Percentiles rank a stretch among this genome's conserved stretches.
These are phyloP conservation scores for Saitozyma sp. DNA, from an alignment of 768 basidiomycete genomes.

Conservation along the genomic window DNA sequence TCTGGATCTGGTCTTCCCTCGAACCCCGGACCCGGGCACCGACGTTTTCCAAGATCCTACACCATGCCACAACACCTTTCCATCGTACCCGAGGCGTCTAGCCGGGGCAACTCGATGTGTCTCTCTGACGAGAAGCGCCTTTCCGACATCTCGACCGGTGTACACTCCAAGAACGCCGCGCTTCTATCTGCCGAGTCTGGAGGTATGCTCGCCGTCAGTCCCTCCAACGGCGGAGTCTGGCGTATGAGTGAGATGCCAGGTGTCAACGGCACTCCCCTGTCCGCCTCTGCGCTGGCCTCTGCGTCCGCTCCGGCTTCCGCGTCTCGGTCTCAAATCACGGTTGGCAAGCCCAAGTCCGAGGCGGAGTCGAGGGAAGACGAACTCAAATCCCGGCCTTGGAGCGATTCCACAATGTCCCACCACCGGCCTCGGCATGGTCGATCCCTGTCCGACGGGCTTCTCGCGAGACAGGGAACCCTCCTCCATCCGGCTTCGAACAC, in stretches of 20 bases:
- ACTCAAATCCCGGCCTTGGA: constrained; percentile 32
- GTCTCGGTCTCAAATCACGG: too few species aligned
- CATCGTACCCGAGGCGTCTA: constrained; percentile 5
- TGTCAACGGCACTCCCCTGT: constrained; percentile 14
- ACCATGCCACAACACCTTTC: constrained; percentile 2
- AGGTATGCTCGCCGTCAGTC: constrained; percentile 37
- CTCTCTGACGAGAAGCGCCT: constrained; percentile 15
- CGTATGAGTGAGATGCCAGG: constrained; percentile 24
- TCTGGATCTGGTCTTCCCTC: background rate
- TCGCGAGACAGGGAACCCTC: constrained; percentile 48
- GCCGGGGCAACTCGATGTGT: background rate
- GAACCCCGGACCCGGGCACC: too few species aligned
- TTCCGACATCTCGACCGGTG: constrained; percentile 31
- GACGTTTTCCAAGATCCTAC: background rate
- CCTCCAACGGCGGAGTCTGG: constrained; percentile 25
- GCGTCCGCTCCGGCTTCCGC: background rate
- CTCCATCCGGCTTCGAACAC: constrained; percentile 44
- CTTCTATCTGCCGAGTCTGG: constrained; percentile 35
- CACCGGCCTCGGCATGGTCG: constrained; percentile 19
- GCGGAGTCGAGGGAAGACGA: constrained; percentile 10
- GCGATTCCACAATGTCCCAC: constrained; percentile 29
- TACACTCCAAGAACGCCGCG: constrained; percentile 40
- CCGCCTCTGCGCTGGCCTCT: background rate
- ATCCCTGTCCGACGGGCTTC: constrained; percentile 44
- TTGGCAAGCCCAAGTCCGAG: background rate